phyloP scores from a whole-genome alignment of 129 eudicot species.

The Flaveria bidentis region DNA sequence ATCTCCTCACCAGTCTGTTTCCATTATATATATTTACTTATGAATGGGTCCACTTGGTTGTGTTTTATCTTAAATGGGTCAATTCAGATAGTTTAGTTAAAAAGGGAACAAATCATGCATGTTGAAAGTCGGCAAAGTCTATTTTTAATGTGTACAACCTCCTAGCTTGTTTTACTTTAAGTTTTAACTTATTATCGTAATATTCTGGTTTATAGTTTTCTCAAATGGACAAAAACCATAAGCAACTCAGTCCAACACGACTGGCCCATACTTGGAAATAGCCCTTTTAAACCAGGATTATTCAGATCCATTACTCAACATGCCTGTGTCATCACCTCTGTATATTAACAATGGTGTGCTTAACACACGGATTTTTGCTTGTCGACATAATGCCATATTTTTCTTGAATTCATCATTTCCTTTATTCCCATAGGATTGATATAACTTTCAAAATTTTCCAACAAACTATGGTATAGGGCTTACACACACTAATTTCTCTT shows the following conservation, averaged over 20 bases:
- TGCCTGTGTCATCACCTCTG: too few species aligned
- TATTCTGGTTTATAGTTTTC: not conserved
- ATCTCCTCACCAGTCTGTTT: slow-evolving; percentile 13
- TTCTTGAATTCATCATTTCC: not conserved
- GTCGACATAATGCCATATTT: too few species aligned
- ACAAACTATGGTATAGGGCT: too few species aligned
- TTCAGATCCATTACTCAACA: too few species aligned
- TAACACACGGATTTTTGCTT: too few species aligned
- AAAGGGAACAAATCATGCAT: not conserved
- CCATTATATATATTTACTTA: not conserved
- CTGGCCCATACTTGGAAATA: too few species aligned
- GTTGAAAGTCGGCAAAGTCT: not conserved
- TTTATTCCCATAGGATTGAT: not conserved
- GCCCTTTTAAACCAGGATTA: too few species aligned
- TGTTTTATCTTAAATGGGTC: not conserved
- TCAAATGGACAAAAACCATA: too few species aligned
- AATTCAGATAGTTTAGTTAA: not conserved
- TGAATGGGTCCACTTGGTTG: not conserved
- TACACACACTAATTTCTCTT: too few species aligned
- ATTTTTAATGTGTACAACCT: not conserved
- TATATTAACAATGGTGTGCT: too few species aligned
- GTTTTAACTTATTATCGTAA: not conserved
- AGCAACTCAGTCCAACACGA: too few species aligned
- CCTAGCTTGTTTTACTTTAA: not conserved
- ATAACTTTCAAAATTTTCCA: too few species aligned